Conservation (phyloP, 257 asterid genomes). For the Nicotiana paniculata region DNA sequence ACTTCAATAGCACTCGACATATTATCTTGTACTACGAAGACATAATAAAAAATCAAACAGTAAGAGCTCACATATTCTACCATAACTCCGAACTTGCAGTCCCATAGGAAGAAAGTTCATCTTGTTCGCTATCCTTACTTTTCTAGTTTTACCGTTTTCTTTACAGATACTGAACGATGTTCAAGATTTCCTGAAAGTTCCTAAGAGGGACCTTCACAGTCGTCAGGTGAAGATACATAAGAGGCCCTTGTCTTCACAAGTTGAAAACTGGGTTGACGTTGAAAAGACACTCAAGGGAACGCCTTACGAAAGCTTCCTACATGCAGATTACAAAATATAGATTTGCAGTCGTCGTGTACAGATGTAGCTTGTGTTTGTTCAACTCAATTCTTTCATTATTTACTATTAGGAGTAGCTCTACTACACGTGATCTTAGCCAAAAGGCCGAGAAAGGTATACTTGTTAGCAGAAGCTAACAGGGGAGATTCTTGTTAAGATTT, state of each 20-base stretch:
- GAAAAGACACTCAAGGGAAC: constrained; percentile 71
- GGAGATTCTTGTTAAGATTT: constrained; percentile 1
- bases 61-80: constrained; percentile 24
- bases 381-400: constrained; percentile 32
- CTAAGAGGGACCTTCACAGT: constrained; percentile 49
- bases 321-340: constrained; percentile 58
- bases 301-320: constrained; percentile 50
- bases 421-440: constrained; percentile 50
- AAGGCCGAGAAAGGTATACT: constrained; percentile 51
- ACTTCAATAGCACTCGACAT: constrained; percentile 74
- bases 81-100: neutral
- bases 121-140: neutral
- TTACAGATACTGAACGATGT: constrained; percentile 66
- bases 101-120: neutral
- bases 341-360: constrained; percentile 6
- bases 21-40: constrained; percentile 85
- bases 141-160: neutral
- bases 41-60: constrained; percentile 64
- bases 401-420: constrained; percentile 24
- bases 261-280: constrained; percentile 79
- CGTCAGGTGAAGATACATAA: constrained; percentile 93
- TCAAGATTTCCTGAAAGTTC: constrained; percentile 79
- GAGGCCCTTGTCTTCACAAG: constrained; percentile 70
- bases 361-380: neutral
- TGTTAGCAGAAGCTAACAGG: constrained; percentile 33